Evolutionary conservation across 352 stramenopile species (phyloP).

Genomic region (Globisporangium nunn): DNA sequence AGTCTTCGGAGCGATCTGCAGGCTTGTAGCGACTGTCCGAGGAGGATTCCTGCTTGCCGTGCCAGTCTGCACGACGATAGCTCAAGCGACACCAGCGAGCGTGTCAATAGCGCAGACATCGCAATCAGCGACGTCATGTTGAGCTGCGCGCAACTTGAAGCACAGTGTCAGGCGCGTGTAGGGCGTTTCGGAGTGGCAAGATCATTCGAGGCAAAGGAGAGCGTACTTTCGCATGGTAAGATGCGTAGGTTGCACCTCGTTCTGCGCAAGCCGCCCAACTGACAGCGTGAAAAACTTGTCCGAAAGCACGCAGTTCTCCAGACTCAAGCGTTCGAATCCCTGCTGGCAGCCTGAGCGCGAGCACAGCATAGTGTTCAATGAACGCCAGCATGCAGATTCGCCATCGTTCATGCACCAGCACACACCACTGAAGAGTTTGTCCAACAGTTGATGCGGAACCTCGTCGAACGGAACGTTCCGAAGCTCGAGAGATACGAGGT

Average conservation of each 20-base stretch:
- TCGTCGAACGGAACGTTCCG: not conserved
- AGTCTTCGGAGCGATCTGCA: slow-evolving; percentile 25
- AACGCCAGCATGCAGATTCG: too few species aligned
- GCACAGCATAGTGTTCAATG: too few species aligned
- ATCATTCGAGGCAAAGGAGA: not conserved
- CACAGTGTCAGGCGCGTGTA: not conserved
- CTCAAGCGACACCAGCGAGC: slow-evolving; percentile 35
- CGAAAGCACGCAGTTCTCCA: slow-evolving; percentile 34
- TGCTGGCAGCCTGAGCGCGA: slow-evolving; percentile 11
- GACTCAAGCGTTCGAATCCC: slow-evolving; percentile 18
- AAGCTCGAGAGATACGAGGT: not conserved
- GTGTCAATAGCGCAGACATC: slow-evolving; percentile 26
- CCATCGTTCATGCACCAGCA: too few species aligned
- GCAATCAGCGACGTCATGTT: slow-evolving; percentile 57
- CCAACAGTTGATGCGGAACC: not conserved
- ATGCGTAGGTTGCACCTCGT: slow-evolving; percentile 16
- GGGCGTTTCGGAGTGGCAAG: not conserved
- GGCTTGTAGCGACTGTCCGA: slow-evolving; percentile 43
- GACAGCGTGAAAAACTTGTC: slow-evolving; percentile 28
- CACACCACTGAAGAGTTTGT: not conserved
- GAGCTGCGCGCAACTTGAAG: slow-evolving; percentile 31
- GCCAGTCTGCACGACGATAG: slow-evolving; percentile 42
- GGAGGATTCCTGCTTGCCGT: slow-evolving; percentile 48
- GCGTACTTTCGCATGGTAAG: slow-evolving; percentile 24
- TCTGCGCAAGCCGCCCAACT: slow-evolving; percentile 19